Evolutionary conservation across 345 rosid species (phyloP).

Genomic region (Mangifera indica): DNA sequence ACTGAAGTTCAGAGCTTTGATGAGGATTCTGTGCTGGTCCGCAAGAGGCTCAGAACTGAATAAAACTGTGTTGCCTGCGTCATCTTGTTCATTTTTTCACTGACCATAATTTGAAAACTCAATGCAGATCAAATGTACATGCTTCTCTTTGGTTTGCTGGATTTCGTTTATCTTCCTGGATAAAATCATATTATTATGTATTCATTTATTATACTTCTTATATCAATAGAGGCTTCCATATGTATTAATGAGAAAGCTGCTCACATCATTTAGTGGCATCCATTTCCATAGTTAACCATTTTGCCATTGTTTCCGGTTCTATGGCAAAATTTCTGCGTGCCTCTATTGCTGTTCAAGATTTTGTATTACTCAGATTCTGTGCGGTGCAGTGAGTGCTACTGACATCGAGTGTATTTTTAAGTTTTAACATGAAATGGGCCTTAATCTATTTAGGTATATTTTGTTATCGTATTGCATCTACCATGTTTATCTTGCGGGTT

Average conservation of each 20-base stretch:
- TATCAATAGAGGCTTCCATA: conserved; percentile 25
- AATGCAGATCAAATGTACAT: conserved; percentile 42
- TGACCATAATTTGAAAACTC: conserved; percentile 15
- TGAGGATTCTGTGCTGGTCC: conserved; percentile 39
- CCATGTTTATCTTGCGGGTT: too few species aligned
- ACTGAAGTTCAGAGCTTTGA: conserved; percentile 31
- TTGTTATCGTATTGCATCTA: too few species aligned
- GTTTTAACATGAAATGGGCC: too few species aligned
- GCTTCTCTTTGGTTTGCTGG: conserved; percentile 23
- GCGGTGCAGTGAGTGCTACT: not conserved
- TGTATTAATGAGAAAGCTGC: conserved; percentile 26
- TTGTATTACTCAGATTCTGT: not conserved
- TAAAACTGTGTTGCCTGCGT: conserved; percentile 15
- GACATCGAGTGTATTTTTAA: too few species aligned
- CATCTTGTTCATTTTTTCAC: conserved; percentile 18
- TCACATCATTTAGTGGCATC: not conserved
- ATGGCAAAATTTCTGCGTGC: not conserved
- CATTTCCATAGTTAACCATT: not conserved
- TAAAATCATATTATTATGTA: conserved; percentile 8
- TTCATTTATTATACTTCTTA: conserved; percentile 15
- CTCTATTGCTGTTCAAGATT: not conserved
- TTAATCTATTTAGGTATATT: too few species aligned
- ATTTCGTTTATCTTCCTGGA: conserved; percentile 12
- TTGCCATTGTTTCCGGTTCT: not conserved
- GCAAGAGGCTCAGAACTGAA: conserved; percentile 47